Evolutionary conservation across 2,329 filamentous ascomycete genomes (phyloP), one percentile per base, ranked within the genome.

Genomic region (Sporothrix humicola): DNA sequence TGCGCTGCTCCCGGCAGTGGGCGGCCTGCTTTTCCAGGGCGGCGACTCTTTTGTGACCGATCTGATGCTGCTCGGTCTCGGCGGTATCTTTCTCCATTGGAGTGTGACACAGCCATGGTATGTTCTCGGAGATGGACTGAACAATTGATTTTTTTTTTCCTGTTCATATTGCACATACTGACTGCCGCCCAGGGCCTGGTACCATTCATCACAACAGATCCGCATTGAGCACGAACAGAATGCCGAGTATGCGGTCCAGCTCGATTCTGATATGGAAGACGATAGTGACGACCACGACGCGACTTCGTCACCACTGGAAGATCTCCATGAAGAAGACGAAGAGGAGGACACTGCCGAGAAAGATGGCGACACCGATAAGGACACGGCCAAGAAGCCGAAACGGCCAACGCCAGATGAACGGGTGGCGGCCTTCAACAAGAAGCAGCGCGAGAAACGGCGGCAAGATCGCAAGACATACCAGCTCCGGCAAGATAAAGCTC

Each of bases 21-120:
- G 90, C 0, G 95, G 95, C 0, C 82, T 97, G 68, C 84, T 98
- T 73, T 97, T 97, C 80, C 88, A 92, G 75, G 93, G 97, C 83
- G 95, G 95, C 13, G 92, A 91, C 77, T 89, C 91, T 0, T 87
- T 98, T 75, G 89, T 95, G 72, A 97, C 94, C 0, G 95, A 98
- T 81, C 83, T 97, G 42, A 91, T 96, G 78, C 85, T 98, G 48
- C 83, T 98, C 46, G 90, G 88, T 2, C 82, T 98, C 75, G 93
- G 93, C 1, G 93, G 92, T 4, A 87, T 98, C 61, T 97, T 98
- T 79, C 85, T 98, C 75, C 95, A 97, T 80, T 98, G 94, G 93
- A 95, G 93, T 68, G 92, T 98, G 59, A 91, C 93, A 73, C 86
- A 96, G 77, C 95, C 95, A 77, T 98, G 95, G 95, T 95, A 84